These are phyloP conservation scores for Metschnikowia amazonensis DNA, from an alignment of 805 yeast species.

Conservation along the genomic window DNA sequence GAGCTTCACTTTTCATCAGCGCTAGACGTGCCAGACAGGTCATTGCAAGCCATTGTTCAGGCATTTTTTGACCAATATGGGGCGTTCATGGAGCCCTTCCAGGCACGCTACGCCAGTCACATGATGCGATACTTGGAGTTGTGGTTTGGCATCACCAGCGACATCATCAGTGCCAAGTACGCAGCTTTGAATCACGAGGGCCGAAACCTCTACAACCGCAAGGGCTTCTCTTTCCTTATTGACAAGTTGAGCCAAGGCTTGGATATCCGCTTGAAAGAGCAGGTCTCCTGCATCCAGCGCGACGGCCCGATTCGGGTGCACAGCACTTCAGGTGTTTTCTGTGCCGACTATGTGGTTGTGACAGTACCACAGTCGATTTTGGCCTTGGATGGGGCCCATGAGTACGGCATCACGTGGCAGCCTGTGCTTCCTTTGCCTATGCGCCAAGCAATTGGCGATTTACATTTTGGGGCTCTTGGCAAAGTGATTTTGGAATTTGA, in stretches of 20 bases:
- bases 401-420: conserved; percentile 50
- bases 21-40: conserved; percentile 46
- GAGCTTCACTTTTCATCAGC: conserved; percentile 54
- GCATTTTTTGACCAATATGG: conserved; percentile 46
- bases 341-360: conserved; percentile 58
- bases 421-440: conserved; percentile 53
- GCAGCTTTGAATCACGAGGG: conserved; percentile 72
- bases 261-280: conserved; percentile 38
- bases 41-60: conserved; percentile 48
- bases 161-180: conserved; percentile 61
- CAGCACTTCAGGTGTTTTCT: conserved; percentile 30
- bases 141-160: conserved; percentile 79
- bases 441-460: conserved; percentile 39
- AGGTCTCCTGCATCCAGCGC: conserved; percentile 40
- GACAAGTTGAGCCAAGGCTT: conserved; percentile 37
- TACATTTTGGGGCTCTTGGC: conserved; percentile 67
- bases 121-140: conserved; percentile 58
- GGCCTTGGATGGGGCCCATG: conserved; percentile 32
- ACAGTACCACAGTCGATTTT: conserved; percentile 77
- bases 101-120: conserved; percentile 49
- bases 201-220: conserved; percentile 64
- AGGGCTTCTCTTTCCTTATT: conserved; percentile 55
- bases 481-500: conserved; percentile 70
- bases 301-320: conserved; percentile 15
- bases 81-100: conserved; percentile 47